Conservation (phyloP, 768 basidiomycete species). For the Gautieria morchelliformis region DNA sequence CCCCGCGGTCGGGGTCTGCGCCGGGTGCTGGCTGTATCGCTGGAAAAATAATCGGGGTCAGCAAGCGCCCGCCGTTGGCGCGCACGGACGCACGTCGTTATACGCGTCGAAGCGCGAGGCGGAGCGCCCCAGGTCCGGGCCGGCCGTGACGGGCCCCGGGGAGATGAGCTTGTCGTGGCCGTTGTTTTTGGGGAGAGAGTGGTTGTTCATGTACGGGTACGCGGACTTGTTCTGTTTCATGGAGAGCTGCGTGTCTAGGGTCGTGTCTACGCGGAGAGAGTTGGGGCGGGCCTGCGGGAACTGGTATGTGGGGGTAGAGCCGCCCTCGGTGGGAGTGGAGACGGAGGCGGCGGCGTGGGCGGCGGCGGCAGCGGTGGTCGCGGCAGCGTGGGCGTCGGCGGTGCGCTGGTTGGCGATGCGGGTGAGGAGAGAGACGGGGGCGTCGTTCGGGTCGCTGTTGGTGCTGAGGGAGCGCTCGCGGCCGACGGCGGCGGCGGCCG, state of each 20-base stretch:
- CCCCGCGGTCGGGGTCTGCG: background rate
- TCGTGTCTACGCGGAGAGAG: conserved; percentile 65
- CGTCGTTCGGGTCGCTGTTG: conserved; percentile 71
- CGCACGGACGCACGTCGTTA: conserved; percentile 57
- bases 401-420: conserved; percentile 65
- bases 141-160: conserved; percentile 75
- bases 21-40: conserved; percentile 5
- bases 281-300: conserved; percentile 3
- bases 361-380: conserved; percentile 31
- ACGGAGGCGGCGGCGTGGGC: background rate
- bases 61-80: too few species aligned
- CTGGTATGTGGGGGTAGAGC: conserved; percentile 2
- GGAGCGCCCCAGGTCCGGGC: conserved; percentile 76
- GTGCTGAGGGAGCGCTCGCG: conserved; percentile 61
- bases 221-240: conserved; percentile 80
- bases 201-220: conserved; percentile 51
- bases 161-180: conserved; percentile 53
- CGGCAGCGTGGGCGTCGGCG: conserved; percentile 31
- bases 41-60: conserved; percentile 11
- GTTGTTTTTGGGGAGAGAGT: conserved; percentile 33
- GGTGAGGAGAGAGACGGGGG: conserved; percentile 62
- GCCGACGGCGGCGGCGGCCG: conserved; percentile 35
- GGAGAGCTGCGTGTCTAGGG: conserved; percentile 41
- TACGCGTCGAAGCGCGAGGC: conserved; percentile 56
- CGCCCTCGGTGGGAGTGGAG: conserved; percentile 6